Base-by-base conservation (phyloP, 306 rosid species). In the Acmispon strigosus region DNA sequence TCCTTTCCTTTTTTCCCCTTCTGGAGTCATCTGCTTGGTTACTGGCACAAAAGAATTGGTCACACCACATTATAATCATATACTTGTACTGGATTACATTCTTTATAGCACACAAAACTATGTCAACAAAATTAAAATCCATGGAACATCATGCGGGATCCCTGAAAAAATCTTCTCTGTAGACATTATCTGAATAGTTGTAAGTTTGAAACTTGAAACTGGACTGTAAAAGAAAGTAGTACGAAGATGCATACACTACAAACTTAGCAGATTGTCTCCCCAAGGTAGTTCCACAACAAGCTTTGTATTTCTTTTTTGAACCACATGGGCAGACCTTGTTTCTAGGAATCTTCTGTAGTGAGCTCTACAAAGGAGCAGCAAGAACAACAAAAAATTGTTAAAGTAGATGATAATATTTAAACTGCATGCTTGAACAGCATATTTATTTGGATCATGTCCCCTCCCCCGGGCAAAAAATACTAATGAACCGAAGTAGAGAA, bases 311-410 rank as follows among this genome's bases (percentile, higher is more conserved):
- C 89, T 88, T 90, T 81, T 80, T 84, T 27, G 96, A 88, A 62
- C 90, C 95, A 66, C 96, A 90, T 0, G 92, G 86, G 78, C 96
- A 90, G 73, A 80, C 74, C 79, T 81, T 87, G 79, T 90, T 90
- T 84, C 84, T 81, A 10, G 94, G 76, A 81, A 86, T 78, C 70
- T 78, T 86, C 89, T 78, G 91, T 61, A 13, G 70, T 49, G 53
- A 57, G 62, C 50, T 29, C 80, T 58, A 24, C 13, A 58, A 59
- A 70, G 13, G 24, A 18, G 69, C 49, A 60, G 66, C 59, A 18
- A 62, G 27, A 69, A 78, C 62, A 41, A 76, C 42, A 72, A 36
- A 59, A 10, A 10, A 22, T 14, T 10, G 70, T 19, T 66, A 78
- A 69, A 69, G 56, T 39, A 44, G 34, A 59, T 14, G 60, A 43